Conservation (phyloP, 2,329 filamentous ascomycete species). For the Capronia americana region DNA sequence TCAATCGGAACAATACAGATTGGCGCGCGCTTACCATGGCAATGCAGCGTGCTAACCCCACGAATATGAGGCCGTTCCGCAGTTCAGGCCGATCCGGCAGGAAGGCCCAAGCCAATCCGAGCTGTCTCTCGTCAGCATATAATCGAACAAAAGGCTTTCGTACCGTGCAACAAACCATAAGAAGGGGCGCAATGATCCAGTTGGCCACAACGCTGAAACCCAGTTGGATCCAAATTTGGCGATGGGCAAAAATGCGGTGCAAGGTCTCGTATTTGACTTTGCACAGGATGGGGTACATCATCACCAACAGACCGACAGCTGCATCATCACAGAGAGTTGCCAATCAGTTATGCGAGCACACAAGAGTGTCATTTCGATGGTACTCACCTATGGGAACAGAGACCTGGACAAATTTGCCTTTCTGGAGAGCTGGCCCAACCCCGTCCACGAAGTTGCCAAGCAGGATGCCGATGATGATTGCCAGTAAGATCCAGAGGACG, state of each 20-base stretch:
- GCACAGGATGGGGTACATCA: constrained; percentile 94
- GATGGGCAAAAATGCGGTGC: constrained; percentile 67
- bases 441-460: constrained; percentile 75
- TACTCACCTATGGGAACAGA: constrained; percentile 68
- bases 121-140: constrained; percentile 51
- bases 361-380: background rate
- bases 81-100: constrained; percentile 57
- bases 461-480: constrained; percentile 76
- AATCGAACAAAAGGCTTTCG: background rate
- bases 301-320: constrained; percentile 81
- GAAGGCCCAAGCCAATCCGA: constrained; percentile 58
- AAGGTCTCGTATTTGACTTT: constrained; percentile 81
- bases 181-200: constrained; percentile 79
- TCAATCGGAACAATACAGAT: background rate
- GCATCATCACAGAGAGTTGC: constrained; percentile 34
- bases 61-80: constrained; percentile 74
- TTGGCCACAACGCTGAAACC: constrained; percentile 76
- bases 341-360: background rate
- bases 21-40: constrained; percentile 69
- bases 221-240: constrained; percentile 76
- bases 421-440: constrained; percentile 68
- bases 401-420: constrained; percentile 74
- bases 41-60: constrained; percentile 83
- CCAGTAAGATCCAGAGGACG: constrained; percentile 76
- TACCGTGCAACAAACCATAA: constrained; percentile 62